Base-by-base conservation (phyloP, 2,329 filamentous ascomycete genomes). In the Pyrenochaeta sp. region DNA sequence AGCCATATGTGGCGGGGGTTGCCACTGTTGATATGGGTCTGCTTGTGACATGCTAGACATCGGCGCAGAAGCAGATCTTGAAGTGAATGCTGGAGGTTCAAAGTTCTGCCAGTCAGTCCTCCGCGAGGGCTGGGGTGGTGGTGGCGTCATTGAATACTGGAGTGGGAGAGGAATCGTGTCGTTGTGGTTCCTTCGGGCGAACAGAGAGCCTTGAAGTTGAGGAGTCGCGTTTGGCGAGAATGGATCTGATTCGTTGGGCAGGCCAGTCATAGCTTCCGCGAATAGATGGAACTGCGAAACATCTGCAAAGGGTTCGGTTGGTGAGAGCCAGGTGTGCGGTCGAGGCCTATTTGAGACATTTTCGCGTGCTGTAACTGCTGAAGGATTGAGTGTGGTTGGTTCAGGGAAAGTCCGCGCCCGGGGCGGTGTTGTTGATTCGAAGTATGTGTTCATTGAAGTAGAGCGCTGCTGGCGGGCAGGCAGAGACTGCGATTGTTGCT, bases 271-370 rank as follows among this genome's bases (percentile, higher is more conserved):
- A 15, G 75, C 75, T 63, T 76, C 74, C 18, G 69, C 75, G 40
- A 77, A 77, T 1, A 76, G 66, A 32, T 74, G 73, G 31, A 75
- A 75, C 29, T 77, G 70, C 9, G 70, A 69, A 11, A 67, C 54
- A 47, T 75, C 68, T 7, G 68, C 64, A 45, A 76, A 75, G 10
- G 73, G 65, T 30, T 75, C 72, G 2, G 68, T 72, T 0, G 69
- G 68, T 12, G 72, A 73, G 6, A 73, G 52, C 65, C 69, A 73
- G 9, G 71, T 71, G 35, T 73, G 68, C 21, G 72, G 71, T 42
- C 71, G 67, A 37, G 66, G 64, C 49, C 65, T 58, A 31, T 47
- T 58, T 4, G 64, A 56, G 12, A 51, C 30, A 7, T 56, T 56
- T 7, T 62, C 59, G 23, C 65, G 67, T 21, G 64, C 49, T 18